These are phyloP conservation scores for Exidia glandulosa DNA, from an alignment of 768 basidiomycete species.

Conservation along the genomic window DNA sequence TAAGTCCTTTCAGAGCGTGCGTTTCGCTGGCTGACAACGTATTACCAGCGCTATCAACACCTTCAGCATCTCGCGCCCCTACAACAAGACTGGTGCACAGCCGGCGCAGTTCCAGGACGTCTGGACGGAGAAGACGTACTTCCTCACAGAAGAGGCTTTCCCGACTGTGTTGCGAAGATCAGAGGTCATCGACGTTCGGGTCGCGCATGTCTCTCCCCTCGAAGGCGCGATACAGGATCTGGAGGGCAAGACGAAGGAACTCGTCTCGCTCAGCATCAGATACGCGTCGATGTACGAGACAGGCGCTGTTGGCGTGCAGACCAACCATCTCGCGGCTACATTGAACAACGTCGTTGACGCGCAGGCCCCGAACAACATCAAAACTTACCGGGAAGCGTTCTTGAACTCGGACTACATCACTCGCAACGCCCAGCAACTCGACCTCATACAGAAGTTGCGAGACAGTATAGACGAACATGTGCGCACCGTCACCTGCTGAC, in stretches of 20 bases:
- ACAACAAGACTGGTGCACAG: constrained; percentile 43
- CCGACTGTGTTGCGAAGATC: constrained; percentile 87
- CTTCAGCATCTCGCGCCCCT: constrained; percentile 67
- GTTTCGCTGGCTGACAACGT: neutral
- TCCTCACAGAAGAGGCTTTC: constrained; percentile 78
- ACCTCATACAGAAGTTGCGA: constrained; percentile 61
- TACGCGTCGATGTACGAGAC: constrained; percentile 76
- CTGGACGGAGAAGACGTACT: constrained; percentile 85
- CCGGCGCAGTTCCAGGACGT: constrained; percentile 45
- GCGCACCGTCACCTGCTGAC: constrained; percentile 12
- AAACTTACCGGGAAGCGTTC: constrained; percentile 68
- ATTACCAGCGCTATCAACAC: constrained; percentile 61
- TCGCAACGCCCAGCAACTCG: constrained; percentile 57
- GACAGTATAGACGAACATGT: constrained; percentile 76
- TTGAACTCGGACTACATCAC: constrained; percentile 58
- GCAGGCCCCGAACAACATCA: constrained; percentile 62
- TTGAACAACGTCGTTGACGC: constrained; percentile 83
- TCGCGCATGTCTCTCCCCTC: constrained; percentile 75
- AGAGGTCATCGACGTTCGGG: constrained; percentile 61
- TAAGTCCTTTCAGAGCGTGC: constrained; percentile 9
- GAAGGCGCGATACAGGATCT: constrained; percentile 77
- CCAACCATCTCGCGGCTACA: constrained; percentile 75
- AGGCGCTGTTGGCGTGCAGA: constrained; percentile 40
- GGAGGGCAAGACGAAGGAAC: constrained; percentile 66
- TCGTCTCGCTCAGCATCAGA: constrained; percentile 53